Evolutionary conservation across 768 basidiomycete genomes (phyloP), one percentile per base, ranked within the genome.

Genomic region (Hypholoma sublateritium): DNA sequence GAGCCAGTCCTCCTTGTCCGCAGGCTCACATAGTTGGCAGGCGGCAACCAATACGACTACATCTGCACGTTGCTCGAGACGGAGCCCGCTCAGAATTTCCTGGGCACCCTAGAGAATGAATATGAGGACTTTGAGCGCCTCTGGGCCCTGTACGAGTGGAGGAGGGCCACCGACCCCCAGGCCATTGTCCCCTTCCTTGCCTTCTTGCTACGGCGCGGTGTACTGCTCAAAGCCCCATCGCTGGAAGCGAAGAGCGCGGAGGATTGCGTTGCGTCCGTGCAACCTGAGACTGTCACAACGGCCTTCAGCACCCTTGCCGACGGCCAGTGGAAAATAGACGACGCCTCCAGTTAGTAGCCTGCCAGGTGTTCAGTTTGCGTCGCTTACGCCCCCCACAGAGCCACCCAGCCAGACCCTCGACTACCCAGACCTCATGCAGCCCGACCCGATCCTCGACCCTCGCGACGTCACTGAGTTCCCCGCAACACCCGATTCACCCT

Each of bases 401-500:
- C 48, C 54, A 19, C 48, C 60, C 16, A 49, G 41, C 6, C 37
- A 55, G 16, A 56, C 44, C 9, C 43, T 63, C 22, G 55, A 59
- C 28, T 79, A 75, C 62, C 89, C 88, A 2, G 71, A 89, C 67
- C 82, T 90, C 58, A 84, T 86, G 85, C 74, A 73, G 5, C 74
- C 80, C 43, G 83, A 89, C 62, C 77, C 83, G 16, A 67, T 87
- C 25, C 74, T 88, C 52, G 89, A 91, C 71, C 77, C 82, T 5
- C 79, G 82, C 37, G 79, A 87, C 51, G 73, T 78, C 50, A 62
- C 74, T 37, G 81, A 80, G 19, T 74, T 87, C 62, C 80, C 82
- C 16, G 81, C 87, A 0, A 75, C 76, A 21, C 67, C 76, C 55
- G 72, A 76, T n/a, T 76, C 69, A 14, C 85, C 80, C 1, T 86